These are phyloP conservation scores for Debaryomycetaceae sp. DNA, from an alignment of 1,139 yeast species.

Conservation along the genomic window DNA sequence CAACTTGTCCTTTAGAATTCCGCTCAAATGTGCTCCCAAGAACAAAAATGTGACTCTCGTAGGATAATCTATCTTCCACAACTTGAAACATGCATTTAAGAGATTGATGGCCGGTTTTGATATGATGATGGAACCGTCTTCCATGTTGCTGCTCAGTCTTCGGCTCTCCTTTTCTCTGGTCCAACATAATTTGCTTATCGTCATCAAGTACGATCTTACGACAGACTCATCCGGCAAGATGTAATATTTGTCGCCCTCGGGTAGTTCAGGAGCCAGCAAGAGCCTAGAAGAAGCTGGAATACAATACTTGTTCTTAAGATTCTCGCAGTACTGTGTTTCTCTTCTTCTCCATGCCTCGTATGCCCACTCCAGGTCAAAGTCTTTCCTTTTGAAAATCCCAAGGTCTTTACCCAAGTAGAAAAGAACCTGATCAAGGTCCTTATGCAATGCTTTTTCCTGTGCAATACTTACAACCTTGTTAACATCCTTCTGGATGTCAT, in stretches of 20 bases:
- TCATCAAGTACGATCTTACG: constrained; percentile 28
- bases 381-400: constrained; percentile 36
- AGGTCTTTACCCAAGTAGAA: constrained; percentile 39
- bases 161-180: constrained; percentile 14
- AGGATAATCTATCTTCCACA: constrained; percentile 60
- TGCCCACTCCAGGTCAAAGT: constrained; percentile 37
- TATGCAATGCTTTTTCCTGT: constrained; percentile 40
- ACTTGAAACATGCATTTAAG: constrained; percentile 42
- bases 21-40: constrained; percentile 49
- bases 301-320: constrained; percentile 38
- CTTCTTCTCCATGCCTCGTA: constrained; percentile 53
- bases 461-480: constrained; percentile 38
- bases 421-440: constrained; percentile 41
- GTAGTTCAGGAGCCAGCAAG: constrained; percentile 27
- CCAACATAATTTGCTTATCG: constrained; percentile 26
- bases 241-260: constrained; percentile 32
- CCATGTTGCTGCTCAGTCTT: constrained; percentile 12
- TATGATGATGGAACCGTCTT: constrained; percentile 16
- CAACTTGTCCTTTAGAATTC: constrained; percentile 32
- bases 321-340: constrained; percentile 38
- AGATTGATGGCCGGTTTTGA: constrained; percentile 41
- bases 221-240: constrained; percentile 40
- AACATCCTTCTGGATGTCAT: constrained; percentile 49
- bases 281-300: constrained; percentile 31
- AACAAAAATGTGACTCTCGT: constrained; percentile 52